phyloP scores from a whole-genome alignment of 495 filamentous ascomycete species.

The Penicillium manginii region DNA sequence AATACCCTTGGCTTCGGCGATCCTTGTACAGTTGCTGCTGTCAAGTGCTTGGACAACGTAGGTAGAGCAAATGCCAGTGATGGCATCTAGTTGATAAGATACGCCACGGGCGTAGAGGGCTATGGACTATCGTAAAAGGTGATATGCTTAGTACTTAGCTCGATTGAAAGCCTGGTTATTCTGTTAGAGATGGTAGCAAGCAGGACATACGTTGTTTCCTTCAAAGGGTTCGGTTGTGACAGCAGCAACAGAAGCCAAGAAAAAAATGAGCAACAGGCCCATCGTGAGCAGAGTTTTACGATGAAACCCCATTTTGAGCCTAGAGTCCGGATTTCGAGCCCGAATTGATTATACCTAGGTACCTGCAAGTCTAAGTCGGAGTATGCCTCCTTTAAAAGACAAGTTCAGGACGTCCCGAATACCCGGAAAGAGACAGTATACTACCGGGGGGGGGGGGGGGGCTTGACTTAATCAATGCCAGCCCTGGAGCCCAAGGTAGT shows the following conservation, averaged over 20 bases:
- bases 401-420: no score
- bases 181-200: neutral
- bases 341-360: no score
- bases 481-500: neutral
- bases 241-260: neutral
- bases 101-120: neutral
- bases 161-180: no score
- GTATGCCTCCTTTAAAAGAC: no score
- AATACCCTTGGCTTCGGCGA: constrained; percentile 1
- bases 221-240: neutral
- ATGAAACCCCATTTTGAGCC: neutral
- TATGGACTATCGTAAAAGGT: neutral
- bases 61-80: constrained; percentile 5
- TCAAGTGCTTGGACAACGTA: constrained; percentile 7
- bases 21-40: constrained; percentile 7
- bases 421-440: neutral
- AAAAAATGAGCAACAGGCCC: neutral
- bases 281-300: neutral
- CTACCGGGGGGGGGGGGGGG: neutral
- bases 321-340: no score
- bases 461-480: neutral
- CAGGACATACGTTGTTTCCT: neutral
- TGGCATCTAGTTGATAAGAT: neutral
- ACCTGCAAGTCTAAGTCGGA: no score
- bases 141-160: neutral